These are phyloP conservation scores for Paracoccidioides lutzii DNA, from an alignment of 2,329 filamentous ascomycete genomes.

Conservation along the genomic window DNA sequence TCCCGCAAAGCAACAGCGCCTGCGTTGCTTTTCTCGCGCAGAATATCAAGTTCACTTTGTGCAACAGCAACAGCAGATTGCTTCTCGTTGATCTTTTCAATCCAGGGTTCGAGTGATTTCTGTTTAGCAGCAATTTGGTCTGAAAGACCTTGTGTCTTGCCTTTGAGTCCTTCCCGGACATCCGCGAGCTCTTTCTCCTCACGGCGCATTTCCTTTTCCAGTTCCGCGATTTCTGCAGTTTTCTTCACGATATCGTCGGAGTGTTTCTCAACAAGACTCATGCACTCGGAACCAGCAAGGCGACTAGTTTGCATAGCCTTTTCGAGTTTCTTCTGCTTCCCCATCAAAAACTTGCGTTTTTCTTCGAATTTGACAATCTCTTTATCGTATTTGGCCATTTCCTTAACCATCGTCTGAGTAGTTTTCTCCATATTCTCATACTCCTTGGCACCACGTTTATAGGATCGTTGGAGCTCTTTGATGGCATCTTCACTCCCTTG, in stretches of 20 bases:
- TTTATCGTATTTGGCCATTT: constrained; percentile 87
- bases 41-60: constrained; percentile 84
- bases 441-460: constrained; percentile 69
- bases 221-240: constrained; percentile 55
- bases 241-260: constrained; percentile 65
- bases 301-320: constrained; percentile 71
- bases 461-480: constrained; percentile 74
- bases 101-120: constrained; percentile 91
- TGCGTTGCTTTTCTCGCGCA: constrained; percentile 78
- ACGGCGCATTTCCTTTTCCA: constrained; percentile 61
- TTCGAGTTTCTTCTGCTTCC: constrained; percentile 89
- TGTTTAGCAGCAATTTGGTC: constrained; percentile 88
- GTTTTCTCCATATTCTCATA: constrained; percentile 73
- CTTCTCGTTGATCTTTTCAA: constrained; percentile 91
- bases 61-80: constrained; percentile 88
- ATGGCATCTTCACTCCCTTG: constrained; percentile 81
- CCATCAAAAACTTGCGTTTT: constrained; percentile 83
- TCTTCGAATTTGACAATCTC: constrained; percentile 96
- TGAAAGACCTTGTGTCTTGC: constrained; percentile 89
- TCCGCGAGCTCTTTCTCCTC: constrained; percentile 71
- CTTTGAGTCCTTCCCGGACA: constrained; percentile 81
- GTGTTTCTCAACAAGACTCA: constrained; percentile 66
- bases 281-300: constrained; percentile 59
- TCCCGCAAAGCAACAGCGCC: constrained; percentile 76
- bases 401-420: constrained; percentile 65